phyloP scores from a whole-genome alignment of 2,329 filamentous ascomycete genomes.

The Phialemonium atrogriseum region DNA sequence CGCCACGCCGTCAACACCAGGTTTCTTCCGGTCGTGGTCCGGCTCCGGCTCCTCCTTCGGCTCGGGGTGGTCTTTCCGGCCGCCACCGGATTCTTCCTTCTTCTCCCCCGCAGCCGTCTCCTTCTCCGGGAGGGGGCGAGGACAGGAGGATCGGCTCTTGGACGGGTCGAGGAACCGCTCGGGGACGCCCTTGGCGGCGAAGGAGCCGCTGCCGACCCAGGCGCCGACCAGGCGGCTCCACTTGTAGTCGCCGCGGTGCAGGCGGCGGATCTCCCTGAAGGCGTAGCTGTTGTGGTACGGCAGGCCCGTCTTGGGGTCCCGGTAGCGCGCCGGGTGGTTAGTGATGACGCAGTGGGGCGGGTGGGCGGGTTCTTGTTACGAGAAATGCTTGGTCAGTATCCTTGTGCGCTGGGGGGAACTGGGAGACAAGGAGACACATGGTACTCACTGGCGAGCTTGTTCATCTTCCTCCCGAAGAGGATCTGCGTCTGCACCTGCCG shows the following conservation, averaged over 20 bases:
- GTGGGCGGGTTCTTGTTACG: constrained; percentile 38
- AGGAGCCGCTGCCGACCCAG: constrained; percentile 64
- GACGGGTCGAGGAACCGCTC: constrained; percentile 52
- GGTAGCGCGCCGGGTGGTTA: constrained; percentile 69
- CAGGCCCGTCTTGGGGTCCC: constrained; percentile 76
- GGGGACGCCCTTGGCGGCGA: constrained; percentile 69
- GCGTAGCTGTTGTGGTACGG: constrained; percentile 73
- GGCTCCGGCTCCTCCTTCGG: no score
- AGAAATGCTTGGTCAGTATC: no score
- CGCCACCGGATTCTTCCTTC: no score
- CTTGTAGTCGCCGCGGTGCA: constrained; percentile 64
- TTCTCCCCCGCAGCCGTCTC: no score
- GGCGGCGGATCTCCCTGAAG: constrained; percentile 72
- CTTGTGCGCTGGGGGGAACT: constrained; percentile 6
- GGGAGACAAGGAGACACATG: neutral
- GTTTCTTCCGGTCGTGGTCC: no score
- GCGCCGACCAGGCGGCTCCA: constrained; percentile 78
- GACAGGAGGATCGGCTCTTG: constrained; percentile 9
- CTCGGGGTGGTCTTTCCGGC: no score
- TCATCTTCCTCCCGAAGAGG: constrained; percentile 52
- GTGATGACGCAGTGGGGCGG: constrained; percentile 70
- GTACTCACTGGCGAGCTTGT: constrained; percentile 42
- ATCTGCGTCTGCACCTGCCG: constrained; percentile 50
- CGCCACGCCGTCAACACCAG: no score
- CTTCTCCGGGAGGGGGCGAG: no score